phyloP scores from a whole-genome alignment of 2,329 filamentous ascomycete genomes.

The Akanthomyces uredinophilus region DNA sequence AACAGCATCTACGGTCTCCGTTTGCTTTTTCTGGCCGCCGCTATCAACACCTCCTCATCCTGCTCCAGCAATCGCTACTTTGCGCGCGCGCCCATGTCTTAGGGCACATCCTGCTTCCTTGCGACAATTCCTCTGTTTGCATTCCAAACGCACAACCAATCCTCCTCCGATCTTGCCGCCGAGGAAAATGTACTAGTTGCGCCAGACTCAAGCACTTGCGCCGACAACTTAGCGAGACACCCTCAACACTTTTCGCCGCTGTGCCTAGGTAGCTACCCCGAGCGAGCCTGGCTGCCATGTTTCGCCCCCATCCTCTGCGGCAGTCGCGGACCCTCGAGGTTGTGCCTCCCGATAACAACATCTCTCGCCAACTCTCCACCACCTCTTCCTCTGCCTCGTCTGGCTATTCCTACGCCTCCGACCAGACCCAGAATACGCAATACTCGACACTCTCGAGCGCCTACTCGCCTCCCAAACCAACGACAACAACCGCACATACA shows the following conservation, averaged over 20 bases:
- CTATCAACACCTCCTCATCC: neutral
- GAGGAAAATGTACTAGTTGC: conserved; percentile 15
- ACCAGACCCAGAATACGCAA: conserved; percentile 52
- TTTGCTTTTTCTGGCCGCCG: neutral
- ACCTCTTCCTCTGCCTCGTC: conserved; percentile 68
- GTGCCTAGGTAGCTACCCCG: neutral
- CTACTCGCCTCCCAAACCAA: conserved; percentile 37
- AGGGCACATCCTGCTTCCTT: conserved; percentile 7
- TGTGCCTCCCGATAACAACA: conserved; percentile 30
- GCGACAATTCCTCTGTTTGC: conserved; percentile 8
- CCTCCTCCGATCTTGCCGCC: neutral
- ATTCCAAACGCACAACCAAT: conserved; percentile 13
- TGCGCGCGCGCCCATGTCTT: conserved; percentile 17
- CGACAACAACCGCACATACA: conserved; percentile 19
- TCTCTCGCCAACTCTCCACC: conserved; percentile 62
- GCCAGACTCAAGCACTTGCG: conserved; percentile 16
- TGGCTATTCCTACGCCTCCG: conserved; percentile 56
- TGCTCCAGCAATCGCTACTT: neutral
- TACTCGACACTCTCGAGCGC: conserved; percentile 67
- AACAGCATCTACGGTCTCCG: conserved; percentile 6
- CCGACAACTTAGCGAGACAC: conserved; percentile 16
- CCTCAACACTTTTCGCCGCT: conserved; percentile 38
- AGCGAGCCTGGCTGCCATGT: conserved; percentile 21
- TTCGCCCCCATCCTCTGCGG: conserved; percentile 53
- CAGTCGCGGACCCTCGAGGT: conserved; percentile 50